These are phyloP conservation scores for Stenogyne calaminthoides DNA, from an alignment of 305 asterid genomes.

Conservation along the genomic window DNA sequence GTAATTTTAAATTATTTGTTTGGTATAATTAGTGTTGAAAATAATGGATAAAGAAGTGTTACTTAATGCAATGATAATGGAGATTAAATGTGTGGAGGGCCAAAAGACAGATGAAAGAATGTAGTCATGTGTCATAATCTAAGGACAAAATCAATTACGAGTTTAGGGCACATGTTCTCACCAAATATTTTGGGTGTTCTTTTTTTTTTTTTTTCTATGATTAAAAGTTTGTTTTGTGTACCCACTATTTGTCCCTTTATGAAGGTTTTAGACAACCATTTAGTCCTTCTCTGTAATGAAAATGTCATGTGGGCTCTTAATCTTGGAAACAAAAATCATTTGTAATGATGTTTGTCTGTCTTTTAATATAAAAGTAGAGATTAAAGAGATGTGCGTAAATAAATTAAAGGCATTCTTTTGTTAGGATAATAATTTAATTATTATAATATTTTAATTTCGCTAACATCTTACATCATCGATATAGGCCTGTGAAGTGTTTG, in stretches of 20 bases:
- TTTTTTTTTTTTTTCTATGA: neutral
- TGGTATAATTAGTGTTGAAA: neutral
- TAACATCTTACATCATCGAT: too few relatives aligned
- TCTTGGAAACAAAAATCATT: constrained; percentile 34
- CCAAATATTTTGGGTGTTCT: neutral
- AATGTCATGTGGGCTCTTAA: constrained; percentile 30
- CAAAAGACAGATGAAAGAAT: constrained; percentile 27
- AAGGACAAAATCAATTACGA: constrained; percentile 30
- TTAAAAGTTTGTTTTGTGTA: constrained; percentile 17
- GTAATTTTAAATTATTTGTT: neutral
- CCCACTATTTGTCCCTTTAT: constrained; percentile 34
- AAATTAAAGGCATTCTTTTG: too few relatives aligned
- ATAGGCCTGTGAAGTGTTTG: too few relatives aligned
- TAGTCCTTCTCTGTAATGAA: constrained; percentile 9
- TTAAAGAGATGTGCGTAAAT: neutral
- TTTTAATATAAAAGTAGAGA: constrained; percentile 15
- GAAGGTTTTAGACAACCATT: constrained; percentile 9
- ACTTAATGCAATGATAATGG: neutral
- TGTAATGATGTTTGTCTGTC: constrained; percentile 35
- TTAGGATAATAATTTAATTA: neutral
- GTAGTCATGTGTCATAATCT: constrained; percentile 32
- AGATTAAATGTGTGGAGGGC: constrained; percentile 28
- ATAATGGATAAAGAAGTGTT: neutral
- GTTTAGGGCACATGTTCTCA: constrained; percentile 30
- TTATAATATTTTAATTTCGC: too few relatives aligned